These are phyloP conservation scores for Penicillium pancosmium DNA, from an alignment of 495 filamentous ascomycete species.

Conservation along the genomic window DNA sequence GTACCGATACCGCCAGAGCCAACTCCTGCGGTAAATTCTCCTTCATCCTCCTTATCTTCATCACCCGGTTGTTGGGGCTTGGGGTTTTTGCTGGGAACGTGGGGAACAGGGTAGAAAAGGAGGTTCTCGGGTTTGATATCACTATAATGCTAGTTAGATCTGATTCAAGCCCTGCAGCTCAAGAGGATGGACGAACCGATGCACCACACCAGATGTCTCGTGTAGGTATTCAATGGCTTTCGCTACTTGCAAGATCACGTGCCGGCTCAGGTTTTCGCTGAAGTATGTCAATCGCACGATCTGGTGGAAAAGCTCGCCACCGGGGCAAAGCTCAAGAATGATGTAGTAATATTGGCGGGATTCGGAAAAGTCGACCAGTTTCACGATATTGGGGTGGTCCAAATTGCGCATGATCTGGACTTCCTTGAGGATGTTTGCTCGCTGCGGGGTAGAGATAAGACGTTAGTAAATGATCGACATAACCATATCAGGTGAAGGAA, in stretches of 20 bases:
- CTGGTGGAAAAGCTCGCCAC: slow-evolving; percentile 97
- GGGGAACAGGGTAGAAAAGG: slow-evolving; percentile 83
- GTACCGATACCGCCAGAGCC: slow-evolving; percentile 91
- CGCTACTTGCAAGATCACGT: slow-evolving; percentile 93
- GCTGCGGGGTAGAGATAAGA: slow-evolving; percentile 50
- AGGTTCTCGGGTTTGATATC: slow-evolving; percentile 99
- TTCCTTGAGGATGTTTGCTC: slow-evolving; percentile 96
- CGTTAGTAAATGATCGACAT: slow-evolving; percentile 5
- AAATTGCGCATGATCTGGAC: slow-evolving; percentile 98
- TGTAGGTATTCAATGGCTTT: slow-evolving; percentile 93
- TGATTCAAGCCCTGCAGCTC: background rate
- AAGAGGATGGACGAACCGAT: slow-evolving; percentile 68
- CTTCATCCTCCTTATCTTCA: slow-evolving; percentile 97
- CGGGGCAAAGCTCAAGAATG: slow-evolving; percentile 90
- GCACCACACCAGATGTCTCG: slow-evolving; percentile 91
- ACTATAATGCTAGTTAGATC: slow-evolving; percentile 49
- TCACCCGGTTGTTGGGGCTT: slow-evolving; percentile 81
- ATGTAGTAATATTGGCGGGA: slow-evolving; percentile 97
- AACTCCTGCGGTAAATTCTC: slow-evolving; percentile 81
- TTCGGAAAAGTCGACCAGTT: slow-evolving; percentile 90
- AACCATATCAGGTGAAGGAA: slow-evolving; percentile 3
- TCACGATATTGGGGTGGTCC: slow-evolving; percentile 94
- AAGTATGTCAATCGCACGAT: slow-evolving; percentile 98
- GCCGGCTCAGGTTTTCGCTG: slow-evolving; percentile 90
- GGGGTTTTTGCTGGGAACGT: slow-evolving; percentile 77